Evolutionary conservation across 2,329 filamentous ascomycete species (phyloP).

Genomic region (Cladorrhinum sp.): DNA sequence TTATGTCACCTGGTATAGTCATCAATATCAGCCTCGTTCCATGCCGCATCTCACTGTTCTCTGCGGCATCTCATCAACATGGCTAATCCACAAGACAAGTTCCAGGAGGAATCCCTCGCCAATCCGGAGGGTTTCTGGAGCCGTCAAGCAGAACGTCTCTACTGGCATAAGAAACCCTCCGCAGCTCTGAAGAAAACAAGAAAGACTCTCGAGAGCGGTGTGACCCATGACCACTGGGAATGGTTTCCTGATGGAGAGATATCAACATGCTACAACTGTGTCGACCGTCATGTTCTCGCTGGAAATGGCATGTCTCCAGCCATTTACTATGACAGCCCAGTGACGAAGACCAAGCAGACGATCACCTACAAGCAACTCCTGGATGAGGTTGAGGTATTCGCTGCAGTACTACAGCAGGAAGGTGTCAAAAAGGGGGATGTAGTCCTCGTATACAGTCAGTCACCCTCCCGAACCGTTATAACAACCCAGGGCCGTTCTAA

Average conservation of each 20-base stretch:
- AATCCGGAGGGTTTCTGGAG: slow-evolving; percentile 73
- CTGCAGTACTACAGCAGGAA: slow-evolving; percentile 77
- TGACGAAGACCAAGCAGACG: slow-evolving; percentile 68
- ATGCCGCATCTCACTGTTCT: not conserved
- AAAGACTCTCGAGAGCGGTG: slow-evolving; percentile 61
- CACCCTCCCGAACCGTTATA: not conserved
- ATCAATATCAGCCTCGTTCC: not conserved
- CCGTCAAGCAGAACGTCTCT: slow-evolving; percentile 67
- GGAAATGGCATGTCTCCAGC: slow-evolving; percentile 73
- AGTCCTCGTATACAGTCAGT: slow-evolving; percentile 81
- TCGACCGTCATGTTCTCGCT: slow-evolving; percentile 81
- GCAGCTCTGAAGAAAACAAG: slow-evolving; percentile 56
- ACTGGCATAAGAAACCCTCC: slow-evolving; percentile 77
- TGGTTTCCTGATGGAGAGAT: slow-evolving; percentile 92
- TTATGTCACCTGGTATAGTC: not conserved
- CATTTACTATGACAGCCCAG: slow-evolving; percentile 85
- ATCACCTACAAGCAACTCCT: slow-evolving; percentile 75
- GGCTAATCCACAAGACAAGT: slow-evolving; percentile 48
- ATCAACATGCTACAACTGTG: slow-evolving; percentile 86
- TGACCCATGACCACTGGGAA: slow-evolving; percentile 72
- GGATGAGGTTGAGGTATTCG: slow-evolving; percentile 75
- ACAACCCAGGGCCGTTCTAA: not conserved
- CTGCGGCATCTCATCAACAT: slow-evolving; percentile 22
- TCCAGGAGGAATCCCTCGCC: slow-evolving; percentile 57
- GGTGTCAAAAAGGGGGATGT: slow-evolving; percentile 82